Evolutionary conservation across 2,329 filamentous ascomycete species (phyloP), one percentile per base, ranked within the genome.

Genomic region (Clonostachys chloroleuca): DNA sequence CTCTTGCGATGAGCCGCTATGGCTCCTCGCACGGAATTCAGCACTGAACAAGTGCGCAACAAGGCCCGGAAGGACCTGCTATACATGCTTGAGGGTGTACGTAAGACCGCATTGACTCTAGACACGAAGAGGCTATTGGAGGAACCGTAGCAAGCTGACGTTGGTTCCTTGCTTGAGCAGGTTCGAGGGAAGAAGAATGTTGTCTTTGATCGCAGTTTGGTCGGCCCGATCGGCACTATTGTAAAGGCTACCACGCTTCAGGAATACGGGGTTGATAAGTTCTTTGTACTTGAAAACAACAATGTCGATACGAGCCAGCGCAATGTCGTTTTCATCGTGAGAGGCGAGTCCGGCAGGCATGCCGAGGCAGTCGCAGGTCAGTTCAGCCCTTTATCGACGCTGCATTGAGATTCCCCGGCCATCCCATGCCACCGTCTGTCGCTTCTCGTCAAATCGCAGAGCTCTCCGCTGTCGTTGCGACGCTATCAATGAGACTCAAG

Each of bases 181-280:
- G 90, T 97, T 55, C 89, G 92, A 64, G 95, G 95, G 57, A 99
- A 97, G 81, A 99, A 99, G 78, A 97, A 96, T 62, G 77, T 99
- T 51, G 88, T 99, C 45, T 86, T 99, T 62, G 92, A 97, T 66
- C 89, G 87, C 67, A 86, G 85, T 58, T 78, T 99, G 57, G 91
- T 92, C 56, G 94, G 92, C 20, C 89, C 92, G 33, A 80, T 99
- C 56, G 90, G 92, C 50, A 79, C 92, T 50, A 86, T 99, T 56
- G 90, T 95, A 70, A 96, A 96, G 66, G 95, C 96, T 61, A 92
- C 92, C 18, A 92, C 89, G 10, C 79, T 96, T 14, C 90, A 97
- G 63, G 94, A 99, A 61, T 96, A 97, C 72, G 95, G 95, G 33
- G 92, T 99, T 56, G 92, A 97, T 68, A 95, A 95, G 67, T 89